Percentiles rank a stretch among this genome's conserved stretches.
Conservation (phyloP, 2,329 filamentous ascomycete genomes). For the Cytospora leucostoma region DNA sequence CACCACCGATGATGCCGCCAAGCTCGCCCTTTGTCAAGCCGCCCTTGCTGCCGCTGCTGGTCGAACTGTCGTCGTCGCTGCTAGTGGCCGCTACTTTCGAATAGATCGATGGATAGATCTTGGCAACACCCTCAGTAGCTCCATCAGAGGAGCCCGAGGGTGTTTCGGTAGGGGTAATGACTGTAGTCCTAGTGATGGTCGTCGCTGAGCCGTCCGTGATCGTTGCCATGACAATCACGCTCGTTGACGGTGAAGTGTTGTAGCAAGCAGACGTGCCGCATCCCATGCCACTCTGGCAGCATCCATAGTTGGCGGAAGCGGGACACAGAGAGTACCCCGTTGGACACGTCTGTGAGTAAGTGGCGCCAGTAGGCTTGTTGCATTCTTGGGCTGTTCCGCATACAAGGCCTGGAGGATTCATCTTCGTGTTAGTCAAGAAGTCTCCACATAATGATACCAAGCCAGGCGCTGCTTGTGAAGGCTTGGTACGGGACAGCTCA, state of each 20-base stretch:
- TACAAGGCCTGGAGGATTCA: conserved; percentile 46
- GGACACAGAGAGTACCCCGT: conserved; percentile 51
- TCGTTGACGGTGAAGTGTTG: conserved; percentile 47
- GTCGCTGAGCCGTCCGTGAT: conserved; percentile 45
- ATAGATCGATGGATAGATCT: conserved; percentile 47
- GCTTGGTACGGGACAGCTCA: not conserved
- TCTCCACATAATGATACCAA: no score
- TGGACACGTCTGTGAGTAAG: conserved; percentile 46
- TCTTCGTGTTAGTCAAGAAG: conserved; percentile 33
- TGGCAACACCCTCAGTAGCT: conserved; percentile 38
- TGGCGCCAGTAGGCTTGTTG: conserved; percentile 44
- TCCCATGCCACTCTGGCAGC: conserved; percentile 52
- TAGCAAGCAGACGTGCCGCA: conserved; percentile 53
- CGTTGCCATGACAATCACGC: conserved; percentile 49
- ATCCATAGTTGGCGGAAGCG: conserved; percentile 52
- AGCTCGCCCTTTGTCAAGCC: conserved; percentile 46
- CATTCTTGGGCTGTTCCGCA: conserved; percentile 47
- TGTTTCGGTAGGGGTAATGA: conserved; percentile 43
- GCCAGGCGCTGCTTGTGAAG: not conserved
- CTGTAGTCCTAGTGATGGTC: conserved; percentile 42
- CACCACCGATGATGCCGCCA: conserved; percentile 57
- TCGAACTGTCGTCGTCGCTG: conserved; percentile 28
- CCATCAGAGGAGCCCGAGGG: conserved; percentile 32
- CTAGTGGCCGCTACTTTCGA: conserved; percentile 43
- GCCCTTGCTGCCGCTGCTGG: conserved; percentile 33